These are phyloP conservation scores for Neopestalotiopsis sp. DNA, from an alignment of 2,329 filamentous ascomycete genomes.

Conservation along the genomic window DNA sequence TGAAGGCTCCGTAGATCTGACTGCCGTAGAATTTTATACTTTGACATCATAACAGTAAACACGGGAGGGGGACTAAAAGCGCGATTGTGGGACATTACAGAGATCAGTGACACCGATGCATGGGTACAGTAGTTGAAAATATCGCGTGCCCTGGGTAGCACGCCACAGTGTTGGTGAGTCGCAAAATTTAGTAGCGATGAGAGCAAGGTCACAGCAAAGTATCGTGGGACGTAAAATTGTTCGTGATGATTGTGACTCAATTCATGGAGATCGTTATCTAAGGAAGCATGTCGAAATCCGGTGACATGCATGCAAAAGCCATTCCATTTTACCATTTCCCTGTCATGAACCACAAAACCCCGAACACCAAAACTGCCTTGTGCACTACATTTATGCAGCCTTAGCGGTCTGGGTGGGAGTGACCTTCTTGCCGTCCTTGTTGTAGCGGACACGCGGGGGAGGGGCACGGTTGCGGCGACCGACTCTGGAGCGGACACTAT, in stretches of 20 bases:
- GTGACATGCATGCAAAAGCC: constrained; percentile 36
- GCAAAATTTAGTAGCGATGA: too few species aligned
- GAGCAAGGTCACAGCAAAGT: too few species aligned
- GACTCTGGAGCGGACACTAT: constrained; percentile 93
- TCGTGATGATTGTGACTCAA: constrained; percentile 32
- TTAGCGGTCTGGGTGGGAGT: constrained; percentile 82
- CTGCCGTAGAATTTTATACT: too few species aligned
- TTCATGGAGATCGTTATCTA: constrained; percentile 41
- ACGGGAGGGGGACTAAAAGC: too few species aligned
- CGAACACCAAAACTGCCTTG: constrained; percentile 21
- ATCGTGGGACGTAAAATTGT: background rate
- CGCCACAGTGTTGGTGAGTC: too few species aligned
- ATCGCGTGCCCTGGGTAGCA: too few species aligned
- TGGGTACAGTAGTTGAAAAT: too few species aligned
- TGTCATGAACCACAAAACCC: constrained; percentile 25
- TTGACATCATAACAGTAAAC: too few species aligned
- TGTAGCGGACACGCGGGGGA: constrained; percentile 97
- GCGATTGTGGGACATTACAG: too few species aligned
- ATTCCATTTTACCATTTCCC: constrained; percentile 34
- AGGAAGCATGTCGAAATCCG: constrained; percentile 38
- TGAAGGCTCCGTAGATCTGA: too few species aligned
- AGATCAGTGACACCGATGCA: too few species aligned
- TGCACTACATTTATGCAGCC: constrained; percentile 48
- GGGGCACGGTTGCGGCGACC: constrained; percentile 99
- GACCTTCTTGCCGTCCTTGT: constrained; percentile 99